phyloP scores from a whole-genome alignment of 2,329 filamentous ascomycete species.

The Aureobasidium sp. region DNA sequence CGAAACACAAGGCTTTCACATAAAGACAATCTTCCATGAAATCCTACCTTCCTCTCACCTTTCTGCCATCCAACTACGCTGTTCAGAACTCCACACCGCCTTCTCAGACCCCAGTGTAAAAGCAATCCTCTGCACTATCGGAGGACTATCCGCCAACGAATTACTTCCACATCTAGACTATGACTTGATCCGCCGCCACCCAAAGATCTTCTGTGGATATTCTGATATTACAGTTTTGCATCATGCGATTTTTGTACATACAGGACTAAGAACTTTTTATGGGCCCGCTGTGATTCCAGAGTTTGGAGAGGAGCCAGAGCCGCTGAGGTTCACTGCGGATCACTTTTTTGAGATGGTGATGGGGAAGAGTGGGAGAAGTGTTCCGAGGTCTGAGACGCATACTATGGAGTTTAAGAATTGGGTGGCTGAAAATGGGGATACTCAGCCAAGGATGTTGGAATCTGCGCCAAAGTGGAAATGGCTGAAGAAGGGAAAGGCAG shows the following conservation, averaged over 20 bases:
- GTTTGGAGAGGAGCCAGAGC: conserved; percentile 22
- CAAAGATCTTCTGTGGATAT: conserved; percentile 30
- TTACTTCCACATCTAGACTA: conserved; percentile 27
- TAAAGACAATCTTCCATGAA: conserved; percentile 20
- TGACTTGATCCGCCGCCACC: conserved; percentile 23
- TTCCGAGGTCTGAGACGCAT: neutral
- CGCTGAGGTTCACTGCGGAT: conserved; percentile 19
- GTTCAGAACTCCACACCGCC: conserved; percentile 23
- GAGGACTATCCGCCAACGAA: conserved; percentile 25
- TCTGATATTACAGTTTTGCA: conserved; percentile 28
- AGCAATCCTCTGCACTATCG: conserved; percentile 26
- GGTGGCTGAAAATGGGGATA: neutral
- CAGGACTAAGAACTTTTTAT: conserved; percentile 26
- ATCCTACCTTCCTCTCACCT: conserved; percentile 7
- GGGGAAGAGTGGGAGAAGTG: neutral
- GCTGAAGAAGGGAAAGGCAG: conserved; percentile 16
- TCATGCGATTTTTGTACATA: conserved; percentile 22
- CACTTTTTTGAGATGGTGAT: conserved; percentile 19
- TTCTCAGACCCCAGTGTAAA: conserved; percentile 22
- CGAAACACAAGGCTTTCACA: conserved; percentile 18
- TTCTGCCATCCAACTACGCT: conserved; percentile 17
- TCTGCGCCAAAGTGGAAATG: conserved; percentile 16
- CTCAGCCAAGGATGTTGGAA: neutral
- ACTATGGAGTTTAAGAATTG: conserved; percentile 13
- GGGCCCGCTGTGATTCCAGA: conserved; percentile 24